Conservation (phyloP, 305 asterid species). For the Vinca major region DNA sequence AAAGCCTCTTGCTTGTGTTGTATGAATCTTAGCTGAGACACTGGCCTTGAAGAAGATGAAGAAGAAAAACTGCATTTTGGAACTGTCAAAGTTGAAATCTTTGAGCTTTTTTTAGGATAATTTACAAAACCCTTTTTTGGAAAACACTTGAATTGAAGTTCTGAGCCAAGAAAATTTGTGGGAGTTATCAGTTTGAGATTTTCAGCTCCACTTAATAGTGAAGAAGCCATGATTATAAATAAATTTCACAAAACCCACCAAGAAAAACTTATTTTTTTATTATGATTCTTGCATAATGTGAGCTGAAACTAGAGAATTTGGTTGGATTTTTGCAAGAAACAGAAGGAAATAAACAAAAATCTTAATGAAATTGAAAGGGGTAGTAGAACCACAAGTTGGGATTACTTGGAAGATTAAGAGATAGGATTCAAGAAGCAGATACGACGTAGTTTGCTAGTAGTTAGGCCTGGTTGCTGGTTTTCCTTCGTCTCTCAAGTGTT, state of each 20-base stretch:
- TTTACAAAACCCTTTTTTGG: constrained; percentile 16
- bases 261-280: neutral
- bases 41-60: constrained; percentile 29
- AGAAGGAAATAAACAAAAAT: neutral
- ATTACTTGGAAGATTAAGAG: constrained; percentile 3
- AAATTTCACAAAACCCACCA: constrained; percentile 2
- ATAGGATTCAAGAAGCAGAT: constrained; percentile 4
- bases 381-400: constrained; percentile 12
- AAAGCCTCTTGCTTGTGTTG: constrained; percentile 35
- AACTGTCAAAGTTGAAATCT: constrained; percentile 2
- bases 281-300: neutral
- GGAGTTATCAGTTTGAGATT: constrained; percentile 20
- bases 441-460: constrained; percentile 2
- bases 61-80: constrained; percentile 24
- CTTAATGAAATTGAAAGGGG: neutral
- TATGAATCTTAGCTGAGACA: constrained; percentile 25
- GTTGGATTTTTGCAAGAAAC: neutral
- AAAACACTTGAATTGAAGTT: constrained; percentile 16
- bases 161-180: constrained; percentile 22
- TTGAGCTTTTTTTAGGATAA: constrained; percentile 12
- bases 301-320: neutral
- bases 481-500: too few relatives aligned
- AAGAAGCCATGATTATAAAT: constrained; percentile 27
- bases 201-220: constrained; percentile 29
- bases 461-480: neutral